Evolutionary conservation across 805 yeast genomes (phyloP), one percentile per base, ranked within the genome.

Genomic region (Kregervanrija delftensis): DNA sequence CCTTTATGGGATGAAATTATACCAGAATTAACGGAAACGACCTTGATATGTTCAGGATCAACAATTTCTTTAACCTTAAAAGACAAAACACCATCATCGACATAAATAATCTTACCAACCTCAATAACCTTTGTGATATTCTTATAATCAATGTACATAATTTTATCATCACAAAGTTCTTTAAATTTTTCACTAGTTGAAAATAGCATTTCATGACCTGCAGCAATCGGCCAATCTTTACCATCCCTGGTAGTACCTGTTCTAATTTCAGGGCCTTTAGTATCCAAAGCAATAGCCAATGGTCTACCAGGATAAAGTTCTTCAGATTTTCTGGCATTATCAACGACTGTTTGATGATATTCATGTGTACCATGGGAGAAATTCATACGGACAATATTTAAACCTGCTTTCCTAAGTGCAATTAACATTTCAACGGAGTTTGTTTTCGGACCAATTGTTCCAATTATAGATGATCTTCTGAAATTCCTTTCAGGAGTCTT

Each of bases 221-320:
- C 77, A 38, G 77, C 69, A 61, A 93, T 85, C 62, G 96, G 84
- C 71, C 71, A 88, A 66, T 93, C 99, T 49, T 71, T 68, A 48
- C 79, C 86, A 61, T 77, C 86, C 52, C 71, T 67, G 59, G 99
- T 93, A 68, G 89, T 81, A 71, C 99, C 99, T 48, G 99, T 91
- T 81, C 99, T 87, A 74, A 93, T 93, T 75, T 93, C 99, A 53
- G 99, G 99, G 59, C 99, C 99, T 80, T 93, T 93, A 69, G 98
- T 93, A 71, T 93, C 99, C 60, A 93, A 81, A 54, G 99, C 99
- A 70, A 93, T 90, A 51, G 96, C 98, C 62, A 93, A 77, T 45
- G 98, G 99, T 74, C 98, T 87, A 64, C 98, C 97, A 55, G 86
- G 80, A 70, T 83, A 89, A 46, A 84, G 67, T 68, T 81, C 82